Base-by-base conservation (phyloP, 192 early-diverging fungal genomes). In the Nowakowskiella sp. region DNA sequence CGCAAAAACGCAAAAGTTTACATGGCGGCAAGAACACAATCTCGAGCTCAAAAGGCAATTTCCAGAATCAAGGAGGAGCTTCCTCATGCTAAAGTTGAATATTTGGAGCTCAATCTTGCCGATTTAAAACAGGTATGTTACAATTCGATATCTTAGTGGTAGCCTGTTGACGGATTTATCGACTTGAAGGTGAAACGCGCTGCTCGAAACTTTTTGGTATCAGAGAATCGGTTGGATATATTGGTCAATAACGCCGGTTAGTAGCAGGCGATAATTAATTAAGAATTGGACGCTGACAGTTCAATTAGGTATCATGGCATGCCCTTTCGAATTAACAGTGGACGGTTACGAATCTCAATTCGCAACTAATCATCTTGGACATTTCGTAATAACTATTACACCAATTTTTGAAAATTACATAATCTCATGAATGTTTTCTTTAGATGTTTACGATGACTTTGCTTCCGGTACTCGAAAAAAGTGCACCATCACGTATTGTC, bases 191-290 rank as follows among this genome's bases (percentile, higher is more conserved):
- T 74, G 32, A 60, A 49, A 10, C 33, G 36, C 1, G 69, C 67
- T 49, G 65, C 60, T 16, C 21, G 62, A 6, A 34, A 49, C 24
- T 73, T 76, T 54, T 53, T 68, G 21, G 44, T 47, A 9, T 44
- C 55, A 10, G 51, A 70, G 24, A 42, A 31, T 27, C 47, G 43
- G 6, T 53, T 84, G 2, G 64, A 84, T 50, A 63, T 74, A 10
- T 48, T 84, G 21, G 58, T 81, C 16, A 74, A 78, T 66, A 85
- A 83, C 62, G 83, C 81, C 16, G 83, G 74, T 27, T 44, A 69
- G 10, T 36, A 39, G 13, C 36, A 39, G 19, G 19, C 36, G 13
- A 39, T 39, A 19, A 13, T 39, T 47, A 7, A n/a, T n/a, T n/a
- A n/a, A n/a, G n/a, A n/a, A n/a, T n/a, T n/a, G 19, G n/a, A 7